Evolutionary conservation across 176 grass and related monocot genomes (phyloP), one percentile per base, ranked within the genome.

Genomic region (Chloris gayana): DNA sequence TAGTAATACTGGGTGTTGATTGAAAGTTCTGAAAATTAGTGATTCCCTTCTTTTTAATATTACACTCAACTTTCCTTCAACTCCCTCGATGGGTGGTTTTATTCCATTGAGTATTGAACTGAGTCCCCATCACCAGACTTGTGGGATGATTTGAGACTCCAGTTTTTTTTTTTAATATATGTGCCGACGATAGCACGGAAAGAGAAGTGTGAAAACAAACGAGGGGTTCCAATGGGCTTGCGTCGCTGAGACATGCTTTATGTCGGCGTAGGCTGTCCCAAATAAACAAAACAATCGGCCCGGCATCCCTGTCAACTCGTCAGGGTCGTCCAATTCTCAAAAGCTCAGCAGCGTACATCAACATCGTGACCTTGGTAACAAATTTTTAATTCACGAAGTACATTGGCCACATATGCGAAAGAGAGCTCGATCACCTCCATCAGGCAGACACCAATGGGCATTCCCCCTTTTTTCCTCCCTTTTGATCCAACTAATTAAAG

Each of bases 201-300:
- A 44, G 9, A 44, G 1, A 44, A 44, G 41, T 44, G 1, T 44
- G 5, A 47, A 76, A 57, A 49, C 34, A 80, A 80, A 57, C 2
- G 10, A 69, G 22, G 34, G 73, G 33, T 33, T 69, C 32, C 33
- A 69, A 80, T 80, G 49, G 77, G 24, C 49, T 58, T 38, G 22
- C 46, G 54, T 38, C 7, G 8, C 46, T 38, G 64, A 21, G n/a
- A 25, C 64, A 68, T 80, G 32, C 77, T 53, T 80, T 69, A 54
- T 80, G 46, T 56, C 33, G 35, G 33, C 65, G 35, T 27, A 45
- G 37, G 10, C 35, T 59, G 65, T 73, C 51, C 18, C 25, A 10
- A 57, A 80, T 80, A 70, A 70, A 59, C 50, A 61, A 80, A 32
- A n/a, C n/a, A n/a, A n/a, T 70, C 12, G 51, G 26, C 67, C 67